Conservation (phyloP, 2,329 filamentous ascomycete species). For the Ophiostoma pallidulum region DNA sequence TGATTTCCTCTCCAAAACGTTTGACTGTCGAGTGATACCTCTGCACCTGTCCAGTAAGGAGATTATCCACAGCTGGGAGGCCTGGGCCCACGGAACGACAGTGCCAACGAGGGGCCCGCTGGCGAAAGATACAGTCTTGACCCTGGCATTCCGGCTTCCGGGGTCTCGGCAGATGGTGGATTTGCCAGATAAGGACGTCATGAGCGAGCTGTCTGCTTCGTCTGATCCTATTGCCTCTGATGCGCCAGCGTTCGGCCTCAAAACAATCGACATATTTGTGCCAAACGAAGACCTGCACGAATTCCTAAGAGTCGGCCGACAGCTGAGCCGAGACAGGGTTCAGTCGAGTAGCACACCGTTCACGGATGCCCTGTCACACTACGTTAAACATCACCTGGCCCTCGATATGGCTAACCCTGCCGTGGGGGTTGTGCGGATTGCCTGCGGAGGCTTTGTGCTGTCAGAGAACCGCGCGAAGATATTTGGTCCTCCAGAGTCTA, state of each 20-base stretch:
- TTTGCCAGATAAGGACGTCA: neutral
- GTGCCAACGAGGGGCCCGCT: conserved; percentile 25
- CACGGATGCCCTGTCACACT: conserved; percentile 38
- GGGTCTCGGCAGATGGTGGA: neutral
- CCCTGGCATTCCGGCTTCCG: conserved; percentile 34
- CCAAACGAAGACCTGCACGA: conserved; percentile 36
- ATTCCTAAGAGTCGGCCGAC: conserved; percentile 35
- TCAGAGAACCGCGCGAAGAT: conserved; percentile 45
- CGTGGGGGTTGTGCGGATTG: conserved; percentile 43
- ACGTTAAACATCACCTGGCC: conserved; percentile 43
- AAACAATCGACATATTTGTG: conserved; percentile 43
- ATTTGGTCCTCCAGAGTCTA: conserved; percentile 17
- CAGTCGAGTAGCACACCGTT: conserved; percentile 30
- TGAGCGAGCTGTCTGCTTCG: too few species aligned
- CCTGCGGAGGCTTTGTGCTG: conserved; percentile 46
- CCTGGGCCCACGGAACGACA: conserved; percentile 36
- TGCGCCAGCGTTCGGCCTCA: conserved; percentile 25
- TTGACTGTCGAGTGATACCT: conserved; percentile 47
- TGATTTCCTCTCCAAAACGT: conserved; percentile 43
- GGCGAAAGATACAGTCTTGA: conserved; percentile 40
- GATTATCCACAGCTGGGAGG: conserved; percentile 40
- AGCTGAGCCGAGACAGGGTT: conserved; percentile 8
- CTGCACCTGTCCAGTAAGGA: conserved; percentile 42
- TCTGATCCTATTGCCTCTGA: neutral
- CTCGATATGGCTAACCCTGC: conserved; percentile 46